These are phyloP conservation scores for Haplosporangium gracile DNA, from an alignment of 192 early-diverging fungal species.

Conservation along the genomic window DNA sequence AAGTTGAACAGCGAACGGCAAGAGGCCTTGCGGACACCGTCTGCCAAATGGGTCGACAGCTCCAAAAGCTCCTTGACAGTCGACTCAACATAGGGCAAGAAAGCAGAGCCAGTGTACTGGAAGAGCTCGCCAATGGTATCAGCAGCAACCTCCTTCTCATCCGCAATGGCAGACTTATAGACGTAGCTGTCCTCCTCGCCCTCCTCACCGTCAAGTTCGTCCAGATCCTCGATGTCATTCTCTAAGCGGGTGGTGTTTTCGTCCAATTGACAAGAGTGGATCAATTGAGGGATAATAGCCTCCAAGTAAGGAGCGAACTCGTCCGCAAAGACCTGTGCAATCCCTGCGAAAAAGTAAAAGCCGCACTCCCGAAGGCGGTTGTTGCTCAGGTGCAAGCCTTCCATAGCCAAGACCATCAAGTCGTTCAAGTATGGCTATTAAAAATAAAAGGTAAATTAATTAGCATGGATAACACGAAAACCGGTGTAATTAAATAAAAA, in stretches of 20 bases:
- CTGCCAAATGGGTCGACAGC: constrained; percentile 83
- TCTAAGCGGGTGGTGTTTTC: constrained; percentile 65
- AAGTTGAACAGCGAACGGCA: constrained; percentile 79
- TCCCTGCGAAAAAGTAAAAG: constrained; percentile 88
- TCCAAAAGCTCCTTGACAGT: constrained; percentile 74
- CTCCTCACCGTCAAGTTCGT: constrained; percentile 63
- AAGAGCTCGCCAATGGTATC: constrained; percentile 92
- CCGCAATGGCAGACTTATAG: constrained; percentile 85
- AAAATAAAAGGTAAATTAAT: neutral
- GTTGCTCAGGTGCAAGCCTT: constrained; percentile 82
- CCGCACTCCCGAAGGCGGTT: constrained; percentile 85
- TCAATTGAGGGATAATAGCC: constrained; percentile 83
- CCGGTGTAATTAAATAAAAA: neutral
- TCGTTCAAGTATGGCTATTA: constrained; percentile 75
- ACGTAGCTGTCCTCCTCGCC: constrained; percentile 69
- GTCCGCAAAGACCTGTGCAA: constrained; percentile 83
- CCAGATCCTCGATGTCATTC: constrained; percentile 40
- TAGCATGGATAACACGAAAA: neutral
- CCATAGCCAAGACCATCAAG: constrained; percentile 81
- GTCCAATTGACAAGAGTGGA: constrained; percentile 82
- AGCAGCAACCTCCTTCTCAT: constrained; percentile 94
- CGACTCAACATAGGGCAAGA: constrained; percentile 88
- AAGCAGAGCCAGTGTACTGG: constrained; percentile 76
- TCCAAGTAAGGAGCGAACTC: constrained; percentile 86
- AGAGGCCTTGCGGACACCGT: constrained; percentile 86